phyloP scores from a whole-genome alignment of 805 yeast genomes.

The Lipomyces sp. region DNA sequence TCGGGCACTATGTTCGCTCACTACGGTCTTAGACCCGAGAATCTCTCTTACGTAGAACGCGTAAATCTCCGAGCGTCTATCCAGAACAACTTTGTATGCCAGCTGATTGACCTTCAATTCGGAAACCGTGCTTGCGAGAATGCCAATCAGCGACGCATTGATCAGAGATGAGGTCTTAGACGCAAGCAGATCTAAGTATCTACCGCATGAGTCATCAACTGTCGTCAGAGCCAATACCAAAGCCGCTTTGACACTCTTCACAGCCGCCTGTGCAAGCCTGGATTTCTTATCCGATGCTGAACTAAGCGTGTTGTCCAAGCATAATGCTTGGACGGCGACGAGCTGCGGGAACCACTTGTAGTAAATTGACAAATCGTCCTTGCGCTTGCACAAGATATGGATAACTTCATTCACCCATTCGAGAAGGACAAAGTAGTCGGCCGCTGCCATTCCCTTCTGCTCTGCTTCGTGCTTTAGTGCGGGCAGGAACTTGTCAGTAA shows the following conservation, averaged over 20 bases:
- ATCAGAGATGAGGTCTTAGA: conserved; percentile 20
- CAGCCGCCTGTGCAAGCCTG: conserved; percentile 28
- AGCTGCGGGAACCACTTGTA: conserved; percentile 23
- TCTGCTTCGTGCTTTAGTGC: conserved; percentile 27
- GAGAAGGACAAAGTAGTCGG: conserved; percentile 36
- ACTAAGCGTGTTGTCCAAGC: conserved; percentile 19
- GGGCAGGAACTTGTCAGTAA: conserved; percentile 19
- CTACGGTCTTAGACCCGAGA: conserved; percentile 39
- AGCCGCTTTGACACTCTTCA: conserved; percentile 18
- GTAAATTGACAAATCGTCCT: not conserved
- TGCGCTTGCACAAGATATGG: conserved; percentile 2
- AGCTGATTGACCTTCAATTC: conserved; percentile 36
- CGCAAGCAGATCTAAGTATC: conserved; percentile 26
- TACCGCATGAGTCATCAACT: conserved; percentile 14
- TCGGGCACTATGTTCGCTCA: conserved; percentile 15
- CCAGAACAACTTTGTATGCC: conserved; percentile 30
- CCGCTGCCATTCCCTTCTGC: conserved; percentile 29
- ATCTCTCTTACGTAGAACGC: conserved; percentile 42
- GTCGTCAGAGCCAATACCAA: conserved; percentile 16
- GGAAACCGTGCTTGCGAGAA: conserved; percentile 23
- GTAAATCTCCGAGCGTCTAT: conserved; percentile 32
- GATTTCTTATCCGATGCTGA: conserved; percentile 17
- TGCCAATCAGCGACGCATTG: conserved; percentile 26
- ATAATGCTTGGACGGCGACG: conserved; percentile 18
- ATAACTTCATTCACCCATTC: conserved; percentile 37